A percentile compares a stretch with the other conserved stretches of the same genome.
These are phyloP conservation scores for Terana coerulea DNA, from an alignment of 768 basidiomycete genomes.

Conservation along the genomic window DNA sequence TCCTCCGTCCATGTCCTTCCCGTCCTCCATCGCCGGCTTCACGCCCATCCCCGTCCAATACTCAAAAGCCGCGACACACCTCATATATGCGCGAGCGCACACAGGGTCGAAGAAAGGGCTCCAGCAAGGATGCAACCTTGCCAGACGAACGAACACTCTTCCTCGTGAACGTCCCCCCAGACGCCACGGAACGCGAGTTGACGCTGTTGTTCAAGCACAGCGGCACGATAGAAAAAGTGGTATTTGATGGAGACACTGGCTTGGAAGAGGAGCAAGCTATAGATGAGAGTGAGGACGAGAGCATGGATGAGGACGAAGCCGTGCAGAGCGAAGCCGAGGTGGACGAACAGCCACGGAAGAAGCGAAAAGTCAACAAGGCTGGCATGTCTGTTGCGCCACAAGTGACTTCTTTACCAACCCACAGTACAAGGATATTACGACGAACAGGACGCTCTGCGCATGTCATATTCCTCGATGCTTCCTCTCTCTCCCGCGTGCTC, in stretches of 20 bases:
- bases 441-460: conserved; percentile 69
- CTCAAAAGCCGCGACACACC: conserved; percentile 48
- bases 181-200: conserved; percentile 80
- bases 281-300: conserved; percentile 26
- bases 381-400: conserved; percentile 35
- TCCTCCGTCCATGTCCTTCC: conserved; percentile 12
- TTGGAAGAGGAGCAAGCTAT: conserved; percentile 39
- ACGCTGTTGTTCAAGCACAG: conserved; percentile 70
- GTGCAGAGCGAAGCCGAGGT: conserved; percentile 29
- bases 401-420: conserved; percentile 57
- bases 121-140: conserved; percentile 24
- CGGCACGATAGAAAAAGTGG: conserved; percentile 74
- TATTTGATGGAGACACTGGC: conserved; percentile 55
- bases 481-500: conserved; percentile 63
- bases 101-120: conserved; percentile 41
- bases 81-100: conserved; percentile 76
- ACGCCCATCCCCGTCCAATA: conserved; percentile 42
- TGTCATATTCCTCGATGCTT: conserved; percentile 64
- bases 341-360: conserved; percentile 27
- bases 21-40: conserved; percentile 40
- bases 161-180: conserved; percentile 84
- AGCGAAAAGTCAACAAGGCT: conserved; percentile 26
- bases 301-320: conserved; percentile 31
- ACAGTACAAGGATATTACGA: conserved; percentile 50
- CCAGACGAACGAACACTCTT: conserved; percentile 76